A percentile compares a stretch with the other conserved stretches of the same genome.
These are phyloP conservation scores for Chaetoceros tenuissimus DNA, from an alignment of 108 stramenopile genomes.

Conservation along the genomic window DNA sequence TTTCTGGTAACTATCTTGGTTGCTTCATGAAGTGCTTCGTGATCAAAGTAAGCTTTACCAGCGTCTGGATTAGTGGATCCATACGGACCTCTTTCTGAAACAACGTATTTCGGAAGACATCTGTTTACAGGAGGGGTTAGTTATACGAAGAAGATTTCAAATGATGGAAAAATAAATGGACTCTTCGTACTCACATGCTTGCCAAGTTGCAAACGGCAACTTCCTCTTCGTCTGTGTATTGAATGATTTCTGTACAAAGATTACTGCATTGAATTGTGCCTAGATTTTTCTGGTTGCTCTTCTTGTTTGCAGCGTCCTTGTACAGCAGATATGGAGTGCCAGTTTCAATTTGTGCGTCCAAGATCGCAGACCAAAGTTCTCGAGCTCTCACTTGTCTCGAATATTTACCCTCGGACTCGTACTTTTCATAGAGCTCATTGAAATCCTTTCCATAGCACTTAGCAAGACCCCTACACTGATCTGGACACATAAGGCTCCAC, in stretches of 20 bases:
- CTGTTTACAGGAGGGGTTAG: conserved; percentile 10
- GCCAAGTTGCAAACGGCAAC: conserved; percentile 96
- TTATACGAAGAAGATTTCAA: not conserved
- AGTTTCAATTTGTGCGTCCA: conserved; percentile 93
- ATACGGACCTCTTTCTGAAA: conserved; percentile 54
- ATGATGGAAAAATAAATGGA: not conserved
- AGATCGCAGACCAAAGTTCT: conserved; percentile 77
- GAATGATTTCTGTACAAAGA: conserved; percentile 95
- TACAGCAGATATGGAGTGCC: conserved; percentile 97
- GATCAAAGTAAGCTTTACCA: conserved; percentile 76
- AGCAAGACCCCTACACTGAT: conserved; percentile 80
- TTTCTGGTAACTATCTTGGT: conserved; percentile 88
- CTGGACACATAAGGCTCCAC: conserved; percentile 96
- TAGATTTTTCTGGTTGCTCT: conserved; percentile 95
- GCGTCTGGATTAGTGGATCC: conserved; percentile 66
- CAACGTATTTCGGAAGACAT: conserved; percentile 75
- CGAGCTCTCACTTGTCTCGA: conserved; percentile 73
- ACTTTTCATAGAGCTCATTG: conserved; percentile 74
- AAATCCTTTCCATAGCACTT: conserved; percentile 86
- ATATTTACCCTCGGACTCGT: conserved; percentile 80
- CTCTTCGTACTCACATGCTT: conserved; percentile 47
- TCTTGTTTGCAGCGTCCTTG: conserved; percentile 93
- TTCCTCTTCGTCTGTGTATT: conserved; percentile 91
- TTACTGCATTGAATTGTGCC: conserved; percentile 96
- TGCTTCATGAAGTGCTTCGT: conserved; percentile 72